Base-by-base conservation (phyloP, 2,329 filamentous ascomycete genomes). In the Verticillium longisporum region DNA sequence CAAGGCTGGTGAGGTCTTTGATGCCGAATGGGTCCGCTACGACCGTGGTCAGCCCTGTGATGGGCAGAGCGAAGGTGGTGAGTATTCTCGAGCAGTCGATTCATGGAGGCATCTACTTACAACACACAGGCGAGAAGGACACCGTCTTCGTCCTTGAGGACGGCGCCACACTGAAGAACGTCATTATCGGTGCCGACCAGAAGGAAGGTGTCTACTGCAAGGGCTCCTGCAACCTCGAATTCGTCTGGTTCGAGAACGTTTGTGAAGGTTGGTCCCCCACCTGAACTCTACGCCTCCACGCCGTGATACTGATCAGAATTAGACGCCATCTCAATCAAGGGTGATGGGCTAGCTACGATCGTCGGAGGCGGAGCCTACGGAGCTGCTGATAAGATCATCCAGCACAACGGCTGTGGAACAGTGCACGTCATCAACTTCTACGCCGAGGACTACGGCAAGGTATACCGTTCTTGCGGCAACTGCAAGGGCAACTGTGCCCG, bases 161-260 rank as follows among this genome's bases (percentile, higher is more conserved):
- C 0, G 78, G 78, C 3, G 78, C 77, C 1, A 78, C 72, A 0
- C 68, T 80, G 33, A 71, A 68, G 54, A 80, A 80, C 60, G 78
- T 76, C 14, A 75, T 80, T 56, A 80, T 80, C 9, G 78, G 78
- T 21, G 68, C 71, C 11, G 70, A 78, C 63, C 77, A 80, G 55
- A 69, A 68, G 15, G 78, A 80, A 66, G 78, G 78, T 13, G 71
- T 80, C 1, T 77, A 80, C 69, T 80, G 78, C 66, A 63, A 73
- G n/a, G 78, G 78, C 0, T 57, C 70, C 0, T 79, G 77, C 65
- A 78, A 67, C 0, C 64, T 79, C 6, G 71, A 76, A 38, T 45
- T 58, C 38, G 79, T 82, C 60, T 80, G 77, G 75, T 82, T 79
- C 68, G 74, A 76, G 57, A 75, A 77, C 41, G 77, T 80, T 55